Base-by-base conservation (phyloP, 139 green algal species). In the Ettlia oleoabundans region DNA sequence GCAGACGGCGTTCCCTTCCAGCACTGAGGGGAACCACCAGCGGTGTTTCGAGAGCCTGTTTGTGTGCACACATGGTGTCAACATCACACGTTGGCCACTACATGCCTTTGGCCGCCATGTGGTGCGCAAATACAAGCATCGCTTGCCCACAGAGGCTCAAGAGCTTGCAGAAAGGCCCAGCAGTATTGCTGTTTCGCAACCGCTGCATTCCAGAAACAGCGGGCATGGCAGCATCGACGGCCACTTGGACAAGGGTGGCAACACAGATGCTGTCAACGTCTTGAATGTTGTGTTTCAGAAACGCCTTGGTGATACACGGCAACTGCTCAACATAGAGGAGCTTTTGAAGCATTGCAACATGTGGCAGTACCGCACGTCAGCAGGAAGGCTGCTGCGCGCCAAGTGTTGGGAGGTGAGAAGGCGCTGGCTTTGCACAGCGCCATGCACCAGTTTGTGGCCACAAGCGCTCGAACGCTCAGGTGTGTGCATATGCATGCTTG, bases 11-110 rank as follows among this genome's bases (percentile, higher is more conserved):
- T 18, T 32, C 42, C 70, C 30, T 5, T 30, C 42, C 42, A 77
- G 70, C n/a, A 30, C 43, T 6, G 70, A 77, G 30, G 70, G 70
- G 18, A 4, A 32, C 70, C 70, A 77, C 70, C 70, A 64, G n/a
- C 70, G 70, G 1, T 77, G 70, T 42, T 77, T 77, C 19, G 70
- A 76, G 2, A 77, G 70, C 70, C 62, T 77, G 70, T 53, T 77
- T 53, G 52, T 77, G 4, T 77, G 70, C 70, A 77, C 70, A 9
- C 70, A 77, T 10, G 70, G 70, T 15, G 30, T 77, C 7, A 77
- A 77, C 42, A 77, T 63, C 43, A 77, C 42, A 19, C 70, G 70
- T 21, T 77, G 70, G 70, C 70, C 70, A 19, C 70, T 77, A n/a
- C 70, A 77, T n/a, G 43, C 24, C 42, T 79, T 35, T 19, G 72